These are phyloP conservation scores for Pouteria glomerata DNA, from an alignment of 148 eudicot genomes.

Conservation along the genomic window DNA sequence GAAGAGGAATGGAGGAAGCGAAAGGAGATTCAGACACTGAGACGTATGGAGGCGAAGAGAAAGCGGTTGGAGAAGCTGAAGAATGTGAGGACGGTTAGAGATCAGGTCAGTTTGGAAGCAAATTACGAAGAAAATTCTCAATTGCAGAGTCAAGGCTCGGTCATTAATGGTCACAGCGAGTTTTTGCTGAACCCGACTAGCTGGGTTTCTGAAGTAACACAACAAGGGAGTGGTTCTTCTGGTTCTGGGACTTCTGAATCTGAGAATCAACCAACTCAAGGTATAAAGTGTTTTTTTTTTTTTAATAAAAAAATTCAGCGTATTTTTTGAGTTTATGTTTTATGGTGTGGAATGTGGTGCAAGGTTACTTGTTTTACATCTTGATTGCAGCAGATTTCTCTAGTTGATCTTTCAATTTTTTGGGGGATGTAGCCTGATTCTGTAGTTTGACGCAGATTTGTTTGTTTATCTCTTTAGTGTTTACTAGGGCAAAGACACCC, in stretches of 20 bases:
- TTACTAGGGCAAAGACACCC: too few relatives aligned
- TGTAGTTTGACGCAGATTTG: too few relatives aligned
- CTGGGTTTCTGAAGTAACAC: too few relatives aligned
- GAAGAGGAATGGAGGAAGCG: slow-evolving; percentile 47
- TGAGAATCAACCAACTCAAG: slow-evolving; percentile 21
- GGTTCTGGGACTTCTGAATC: slow-evolving; percentile 23
- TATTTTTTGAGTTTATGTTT: too few relatives aligned
- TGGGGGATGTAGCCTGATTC: too few relatives aligned
- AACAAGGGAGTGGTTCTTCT: slow-evolving; percentile 31
- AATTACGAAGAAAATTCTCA: neutral
- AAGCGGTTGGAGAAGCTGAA: slow-evolving; percentile 47
- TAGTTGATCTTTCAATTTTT: too few relatives aligned
- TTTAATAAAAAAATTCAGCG: too few relatives aligned
- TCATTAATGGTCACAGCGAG: slow-evolving; percentile 27
- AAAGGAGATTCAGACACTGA: slow-evolving; percentile 41
- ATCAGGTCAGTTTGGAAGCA: neutral
- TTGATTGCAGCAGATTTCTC: too few relatives aligned
- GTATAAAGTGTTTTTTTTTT: slow-evolving; percentile 17
- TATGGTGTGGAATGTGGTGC: too few relatives aligned
- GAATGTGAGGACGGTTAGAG: slow-evolving; percentile 18
- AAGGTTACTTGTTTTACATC: too few relatives aligned
- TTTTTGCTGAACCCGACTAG: too few relatives aligned
- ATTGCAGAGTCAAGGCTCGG: neutral
- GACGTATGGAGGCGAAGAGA: slow-evolving; percentile 48
- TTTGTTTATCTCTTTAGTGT: too few relatives aligned